Base-by-base conservation (phyloP, 2,329 filamentous ascomycete species). In the Arthrobotrys conoides region DNA sequence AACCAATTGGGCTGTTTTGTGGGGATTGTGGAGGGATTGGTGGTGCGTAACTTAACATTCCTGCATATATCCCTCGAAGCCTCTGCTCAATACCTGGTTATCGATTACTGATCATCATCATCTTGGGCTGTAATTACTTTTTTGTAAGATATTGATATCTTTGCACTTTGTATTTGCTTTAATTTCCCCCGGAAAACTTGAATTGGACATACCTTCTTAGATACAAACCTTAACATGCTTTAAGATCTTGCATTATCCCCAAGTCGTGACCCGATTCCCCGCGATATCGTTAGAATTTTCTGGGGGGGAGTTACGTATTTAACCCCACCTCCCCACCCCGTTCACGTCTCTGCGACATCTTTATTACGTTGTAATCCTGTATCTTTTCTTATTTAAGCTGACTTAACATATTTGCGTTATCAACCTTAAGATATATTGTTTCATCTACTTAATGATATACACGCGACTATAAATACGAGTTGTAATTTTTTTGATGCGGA, bases 401-500 rank as follows among this genome's bases (percentile, higher is more conserved):
- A 44, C 36, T 24, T 10, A 44, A 14, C 9, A 18, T n/a, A n/a
- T n/a, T 20, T 44, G n/a, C 36, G 12, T n/a, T n/a, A n/a, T n/a
- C n/a, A 24, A 44, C 5, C 5, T 8, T 27, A 61, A n/a, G 12
- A 9, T 5, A 8, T 44, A 44, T 1, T n/a, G 36, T 38, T 22
- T 59, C 53, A 61, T 5, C 18, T 24, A 61, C 14, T 24, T 18
- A n/a, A 2, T 33, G 27, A 33, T 18, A 14, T 59, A 18, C n/a
- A 59, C 18, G 20, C 33, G 53, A n/a, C n/a, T n/a, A n/a, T n/a
- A n/a, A 59, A 59, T 59, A 59, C 30, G 53, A 59, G 22, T n/a
- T 59, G 16, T n/a, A n/a, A n/a, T n/a, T n/a, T n/a, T n/a, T n/a
- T n/a, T n/a, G n/a, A n/a, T n/a, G n/a, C n/a, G n/a, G n/a, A n/a